A percentile compares a stretch with the other conserved stretches of the same genome.
Conservation (phyloP, 306 rosid species). For the Leucaena leucocephala region DNA sequence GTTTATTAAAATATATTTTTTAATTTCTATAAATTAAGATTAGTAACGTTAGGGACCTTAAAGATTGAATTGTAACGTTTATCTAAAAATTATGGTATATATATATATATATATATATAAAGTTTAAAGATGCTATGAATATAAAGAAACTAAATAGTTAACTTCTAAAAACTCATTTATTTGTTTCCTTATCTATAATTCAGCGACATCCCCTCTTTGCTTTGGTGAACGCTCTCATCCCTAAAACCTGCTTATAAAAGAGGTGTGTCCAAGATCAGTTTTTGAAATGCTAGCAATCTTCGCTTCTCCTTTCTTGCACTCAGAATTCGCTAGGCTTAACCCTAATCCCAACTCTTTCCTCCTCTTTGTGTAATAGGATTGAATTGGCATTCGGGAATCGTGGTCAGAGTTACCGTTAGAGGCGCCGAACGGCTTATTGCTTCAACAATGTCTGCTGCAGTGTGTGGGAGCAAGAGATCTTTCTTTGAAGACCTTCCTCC, state of each 20-base stretch:
- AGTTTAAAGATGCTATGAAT: no score
- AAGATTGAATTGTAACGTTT: no score
- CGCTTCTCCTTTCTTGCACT: not conserved
- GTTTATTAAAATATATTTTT: no score
- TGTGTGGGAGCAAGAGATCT: no score
- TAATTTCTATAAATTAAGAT: no score
- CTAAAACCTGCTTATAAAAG: not conserved
- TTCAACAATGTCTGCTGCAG: not conserved
- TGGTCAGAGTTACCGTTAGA: not conserved
- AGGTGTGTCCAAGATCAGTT: not conserved
- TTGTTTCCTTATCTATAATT: not conserved
- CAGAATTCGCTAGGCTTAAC: not conserved
- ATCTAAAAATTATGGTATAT: no score
- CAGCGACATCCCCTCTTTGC: not conserved
- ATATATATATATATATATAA: no score
- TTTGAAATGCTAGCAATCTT: not conserved
- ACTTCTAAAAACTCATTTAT: not conserved
- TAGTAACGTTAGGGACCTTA: no score
- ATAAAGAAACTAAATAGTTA: not conserved
- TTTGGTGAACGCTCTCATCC: not conserved
- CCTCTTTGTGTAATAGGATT: conserved; percentile 1
- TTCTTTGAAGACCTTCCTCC: conserved; percentile 30
- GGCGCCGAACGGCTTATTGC: conserved; percentile 16
- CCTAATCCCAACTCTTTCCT: conserved; percentile 2
- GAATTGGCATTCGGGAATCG: not conserved